A percentile compares a stretch with the other conserved stretches of the same genome.
These are phyloP conservation scores for Entonaema liquescens DNA, from an alignment of 495 filamentous ascomycete species.

Conservation along the genomic window DNA sequence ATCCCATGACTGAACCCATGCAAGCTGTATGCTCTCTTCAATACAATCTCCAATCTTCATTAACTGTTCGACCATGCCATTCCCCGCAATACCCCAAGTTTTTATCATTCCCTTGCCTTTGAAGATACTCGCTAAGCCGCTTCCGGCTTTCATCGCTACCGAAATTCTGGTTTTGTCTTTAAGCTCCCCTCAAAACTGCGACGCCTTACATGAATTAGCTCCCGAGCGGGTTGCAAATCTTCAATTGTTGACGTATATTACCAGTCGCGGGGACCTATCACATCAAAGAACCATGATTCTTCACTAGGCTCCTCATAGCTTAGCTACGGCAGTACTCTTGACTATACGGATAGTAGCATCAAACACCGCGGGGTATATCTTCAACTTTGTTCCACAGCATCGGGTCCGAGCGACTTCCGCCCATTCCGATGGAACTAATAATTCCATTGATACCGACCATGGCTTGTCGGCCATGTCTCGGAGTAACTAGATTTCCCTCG, in stretches of 20 bases:
- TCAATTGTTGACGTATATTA: not conserved
- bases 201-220: not conserved
- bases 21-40: slow-evolving; percentile 7
- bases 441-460: slow-evolving; percentile 3
- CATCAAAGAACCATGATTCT: not conserved
- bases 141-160: slow-evolving; percentile 8
- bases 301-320: not conserved
- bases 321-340: not conserved
- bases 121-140: slow-evolving; percentile 17
- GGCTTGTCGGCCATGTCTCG: not conserved
- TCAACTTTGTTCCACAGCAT: not conserved
- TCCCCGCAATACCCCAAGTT: slow-evolving; percentile 26
- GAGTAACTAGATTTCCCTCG: not conserved
- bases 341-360: not conserved
- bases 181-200: not conserved
- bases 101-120: not conserved
- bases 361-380: slow-evolving; percentile 10
- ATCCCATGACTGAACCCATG: not conserved
- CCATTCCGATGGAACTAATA: not conserved
- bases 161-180: not conserved
- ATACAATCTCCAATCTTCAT: slow-evolving; percentile 2
- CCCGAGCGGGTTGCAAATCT: not conserved
- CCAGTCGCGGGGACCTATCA: not conserved
- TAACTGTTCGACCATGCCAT: not conserved
- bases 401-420: not conserved